phyloP scores from a whole-genome alignment of 352 stramenopile genomes.

The Globisporangium ultimum region DNA sequence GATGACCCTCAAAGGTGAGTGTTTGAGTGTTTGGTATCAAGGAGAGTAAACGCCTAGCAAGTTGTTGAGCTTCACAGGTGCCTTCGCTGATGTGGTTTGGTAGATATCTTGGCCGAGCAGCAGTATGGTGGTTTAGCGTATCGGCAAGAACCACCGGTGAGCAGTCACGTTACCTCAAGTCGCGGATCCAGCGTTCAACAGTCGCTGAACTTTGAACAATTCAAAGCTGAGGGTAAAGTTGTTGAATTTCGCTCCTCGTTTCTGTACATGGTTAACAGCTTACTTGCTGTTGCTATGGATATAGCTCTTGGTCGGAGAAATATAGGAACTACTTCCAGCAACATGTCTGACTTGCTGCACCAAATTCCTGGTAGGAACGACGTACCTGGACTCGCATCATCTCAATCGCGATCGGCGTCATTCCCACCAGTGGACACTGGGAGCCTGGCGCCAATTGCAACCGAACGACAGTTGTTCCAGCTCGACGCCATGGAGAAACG shows the following conservation, averaged over 20 bases:
- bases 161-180: neutral
- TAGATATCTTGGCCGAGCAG: slow-evolving; percentile 11
- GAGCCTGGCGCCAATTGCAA: slow-evolving; percentile 27
- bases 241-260: neutral
- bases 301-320: slow-evolving; percentile 16
- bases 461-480: slow-evolving; percentile 40
- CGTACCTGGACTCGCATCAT: neutral
- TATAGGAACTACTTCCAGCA: slow-evolving; percentile 1
- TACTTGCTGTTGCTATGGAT: neutral
- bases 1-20: slow-evolving; percentile 25
- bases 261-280: too few relatives aligned
- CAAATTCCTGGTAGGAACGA: neutral
- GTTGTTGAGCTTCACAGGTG: too few relatives aligned
- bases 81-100: neutral
- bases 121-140: slow-evolving; percentile 5
- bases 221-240: slow-evolving; percentile 22
- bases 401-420: slow-evolving; percentile 7
- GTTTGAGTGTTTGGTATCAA: neutral
- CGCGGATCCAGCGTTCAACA: too few relatives aligned
- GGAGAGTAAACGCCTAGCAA: too few relatives aligned
- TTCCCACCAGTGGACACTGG: slow-evolving; percentile 7
- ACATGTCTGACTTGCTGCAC: neutral
- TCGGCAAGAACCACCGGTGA: neutral
- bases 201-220: slow-evolving; percentile 19
- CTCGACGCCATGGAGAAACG: slow-evolving; percentile 32